Evolutionary conservation across 768 basidiomycete species (phyloP).

Genomic region (Leccinum subtestaceum): DNA sequence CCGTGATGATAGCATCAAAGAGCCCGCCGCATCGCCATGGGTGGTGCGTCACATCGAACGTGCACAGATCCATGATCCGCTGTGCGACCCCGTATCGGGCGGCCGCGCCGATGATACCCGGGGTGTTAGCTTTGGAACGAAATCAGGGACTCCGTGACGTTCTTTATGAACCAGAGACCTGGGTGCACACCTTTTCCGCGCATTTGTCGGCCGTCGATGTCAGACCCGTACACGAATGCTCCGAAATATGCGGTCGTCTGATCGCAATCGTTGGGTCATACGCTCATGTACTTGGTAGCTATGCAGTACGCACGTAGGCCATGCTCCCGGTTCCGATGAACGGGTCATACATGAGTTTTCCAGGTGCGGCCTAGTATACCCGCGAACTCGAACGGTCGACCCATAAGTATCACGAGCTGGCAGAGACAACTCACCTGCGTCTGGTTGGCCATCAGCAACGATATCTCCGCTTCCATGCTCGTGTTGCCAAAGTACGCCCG

Average conservation of each 20-base stretch:
- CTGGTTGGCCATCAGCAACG: slow-evolving; percentile 95
- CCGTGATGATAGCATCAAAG: slow-evolving; percentile 93
- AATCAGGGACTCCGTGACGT: neutral
- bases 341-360: slow-evolving; percentile 91
- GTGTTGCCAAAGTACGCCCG: slow-evolving; percentile 92
- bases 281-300: neutral
- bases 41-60: slow-evolving; percentile 89
- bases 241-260: slow-evolving; percentile 90
- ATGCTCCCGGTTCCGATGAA: slow-evolving; percentile 93
- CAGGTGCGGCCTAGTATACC: slow-evolving; percentile 66
- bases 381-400: neutral
- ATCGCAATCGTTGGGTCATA: neutral
- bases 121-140: slow-evolving; percentile 34
- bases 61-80: slow-evolving; percentile 78
- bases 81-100: slow-evolving; percentile 75
- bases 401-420: neutral
- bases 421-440: slow-evolving; percentile 58
- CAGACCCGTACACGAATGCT: slow-evolving; percentile 82
- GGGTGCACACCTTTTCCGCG: slow-evolving; percentile 71
- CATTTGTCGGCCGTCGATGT: slow-evolving; percentile 98
- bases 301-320: slow-evolving; percentile 58
- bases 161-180: neutral
- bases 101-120: slow-evolving; percentile 80
- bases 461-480: slow-evolving; percentile 96
- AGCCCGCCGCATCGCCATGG: slow-evolving; percentile 87